These are phyloP conservation scores for Fraxinus anomala DNA, from an alignment of 257 asterid genomes.

Conservation along the genomic window DNA sequence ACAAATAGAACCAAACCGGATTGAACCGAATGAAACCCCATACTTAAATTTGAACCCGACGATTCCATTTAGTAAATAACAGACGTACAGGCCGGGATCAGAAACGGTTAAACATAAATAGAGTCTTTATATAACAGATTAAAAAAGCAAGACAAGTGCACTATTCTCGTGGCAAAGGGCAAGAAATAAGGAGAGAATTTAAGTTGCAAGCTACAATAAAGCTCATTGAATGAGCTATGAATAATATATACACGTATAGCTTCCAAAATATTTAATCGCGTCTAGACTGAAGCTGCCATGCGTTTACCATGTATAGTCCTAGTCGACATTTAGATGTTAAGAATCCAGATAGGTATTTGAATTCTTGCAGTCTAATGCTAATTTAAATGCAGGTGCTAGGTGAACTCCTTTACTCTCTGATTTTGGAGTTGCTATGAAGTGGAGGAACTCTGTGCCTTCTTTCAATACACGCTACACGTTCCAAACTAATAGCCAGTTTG, in stretches of 20 bases:
- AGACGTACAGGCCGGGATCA: too few relatives aligned
- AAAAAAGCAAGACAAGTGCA: not conserved
- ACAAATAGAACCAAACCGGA: too few relatives aligned
- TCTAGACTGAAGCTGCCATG: not conserved
- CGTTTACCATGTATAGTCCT: not conserved
- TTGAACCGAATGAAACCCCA: too few relatives aligned
- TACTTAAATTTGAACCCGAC: too few relatives aligned
- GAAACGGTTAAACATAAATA: too few relatives aligned
- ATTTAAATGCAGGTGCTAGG: conserved; percentile 1
- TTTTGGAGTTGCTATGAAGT: not conserved
- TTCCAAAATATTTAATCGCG: not conserved
- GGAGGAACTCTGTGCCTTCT: conserved; percentile 1
- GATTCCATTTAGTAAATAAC: too few relatives aligned
- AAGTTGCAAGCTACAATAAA: not conserved
- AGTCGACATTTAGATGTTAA: not conserved
- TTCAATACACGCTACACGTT: not conserved
- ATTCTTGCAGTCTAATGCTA: not conserved
- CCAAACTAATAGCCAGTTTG: conserved; percentile 35
- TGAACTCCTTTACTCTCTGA: not conserved
- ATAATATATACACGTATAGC: not conserved
- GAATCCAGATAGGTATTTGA: not conserved
- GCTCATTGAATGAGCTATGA: not conserved
- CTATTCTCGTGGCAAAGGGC: not conserved
- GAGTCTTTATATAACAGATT: not conserved
- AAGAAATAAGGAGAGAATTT: not conserved